Evolutionary conservation across 768 basidiomycete species (phyloP).

Genomic region (Psilocybe subaeruginosa): DNA sequence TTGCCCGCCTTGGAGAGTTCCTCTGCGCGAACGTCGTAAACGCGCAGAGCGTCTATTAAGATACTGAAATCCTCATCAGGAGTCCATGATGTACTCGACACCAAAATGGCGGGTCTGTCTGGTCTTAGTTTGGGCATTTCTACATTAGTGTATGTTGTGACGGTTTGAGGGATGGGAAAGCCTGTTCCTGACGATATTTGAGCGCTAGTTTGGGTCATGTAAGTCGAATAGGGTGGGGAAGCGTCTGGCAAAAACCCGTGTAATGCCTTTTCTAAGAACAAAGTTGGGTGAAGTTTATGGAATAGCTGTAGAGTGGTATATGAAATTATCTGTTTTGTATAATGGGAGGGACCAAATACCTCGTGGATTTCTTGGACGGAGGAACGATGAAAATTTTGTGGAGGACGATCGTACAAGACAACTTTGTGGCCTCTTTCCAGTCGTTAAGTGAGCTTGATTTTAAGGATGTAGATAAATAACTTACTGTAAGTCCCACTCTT

Average conservation of each 20-base stretch:
- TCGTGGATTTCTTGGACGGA: conserved; percentile 77
- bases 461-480: conserved; percentile 28
- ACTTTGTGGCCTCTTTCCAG: conserved; percentile 69
- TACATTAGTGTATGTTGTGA: conserved; percentile 36
- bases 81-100: conserved; percentile 97
- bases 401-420: conserved; percentile 90
- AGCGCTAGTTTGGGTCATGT: conserved; percentile 52
- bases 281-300: conserved; percentile 43
- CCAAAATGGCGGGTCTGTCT: conserved; percentile 83
- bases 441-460: background rate
- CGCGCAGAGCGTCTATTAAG: conserved; percentile 71
- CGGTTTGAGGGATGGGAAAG: conserved; percentile 24
- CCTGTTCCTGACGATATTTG: conserved; percentile 15
- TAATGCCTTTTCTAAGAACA: conserved; percentile 34
- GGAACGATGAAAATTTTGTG: conserved; percentile 76
- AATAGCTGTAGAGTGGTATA: conserved; percentile 45
- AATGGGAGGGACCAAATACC: conserved; percentile 38
- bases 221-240: conserved; percentile 58
- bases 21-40: conserved; percentile 67
- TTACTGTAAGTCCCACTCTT: conserved; percentile 79
- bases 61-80: conserved; percentile 94
- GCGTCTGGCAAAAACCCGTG: conserved; percentile 57
- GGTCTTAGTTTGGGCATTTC: conserved; percentile 52
- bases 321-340: background rate
- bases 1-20: conserved; percentile 19